A percentile compares a stretch with the other conserved stretches of the same genome.
phyloP scores from a whole-genome alignment of 78 protist genomes.

The Anaeramoeba flamelloides region DNA sequence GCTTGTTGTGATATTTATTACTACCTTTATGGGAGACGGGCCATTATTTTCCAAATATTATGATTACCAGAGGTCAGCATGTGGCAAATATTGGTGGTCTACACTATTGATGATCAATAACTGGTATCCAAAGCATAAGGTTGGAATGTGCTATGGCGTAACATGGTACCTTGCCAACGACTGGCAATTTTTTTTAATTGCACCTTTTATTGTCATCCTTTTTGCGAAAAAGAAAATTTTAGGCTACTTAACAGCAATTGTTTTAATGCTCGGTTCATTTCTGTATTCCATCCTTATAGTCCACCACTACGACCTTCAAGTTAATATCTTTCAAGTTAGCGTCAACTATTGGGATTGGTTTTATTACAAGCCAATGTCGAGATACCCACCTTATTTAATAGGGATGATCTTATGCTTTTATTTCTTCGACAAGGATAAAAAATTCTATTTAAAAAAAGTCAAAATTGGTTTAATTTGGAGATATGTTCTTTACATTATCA shows the following conservation, averaged over 20 bases:
- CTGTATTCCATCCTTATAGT: not conserved
- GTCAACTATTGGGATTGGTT: not conserved
- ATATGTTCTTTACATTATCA: too few relatives aligned
- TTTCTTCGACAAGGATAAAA: too few relatives aligned
- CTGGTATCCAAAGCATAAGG: not conserved
- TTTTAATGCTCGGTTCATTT: not conserved
- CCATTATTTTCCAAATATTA: not conserved
- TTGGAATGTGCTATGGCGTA: not conserved
- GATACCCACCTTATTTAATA: not conserved
- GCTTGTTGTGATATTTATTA: not conserved
- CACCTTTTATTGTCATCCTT: not conserved
- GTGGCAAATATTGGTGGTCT: not conserved
- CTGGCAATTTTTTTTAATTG: not conserved
- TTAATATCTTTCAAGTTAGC: not conserved
- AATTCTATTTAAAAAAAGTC: too few relatives aligned
- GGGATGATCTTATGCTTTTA: not conserved
- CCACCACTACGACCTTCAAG: not conserved
- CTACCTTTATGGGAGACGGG: not conserved
- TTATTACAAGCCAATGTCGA: not conserved
- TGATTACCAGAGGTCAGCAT: not conserved
- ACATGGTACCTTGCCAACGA: not conserved
- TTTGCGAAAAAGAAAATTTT: not conserved
- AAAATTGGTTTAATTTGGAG: too few relatives aligned
- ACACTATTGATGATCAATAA: not conserved
- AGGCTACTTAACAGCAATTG: not conserved